Conservation (phyloP, 495 filamentous ascomycete species). For the Penicillium soppii region DNA sequence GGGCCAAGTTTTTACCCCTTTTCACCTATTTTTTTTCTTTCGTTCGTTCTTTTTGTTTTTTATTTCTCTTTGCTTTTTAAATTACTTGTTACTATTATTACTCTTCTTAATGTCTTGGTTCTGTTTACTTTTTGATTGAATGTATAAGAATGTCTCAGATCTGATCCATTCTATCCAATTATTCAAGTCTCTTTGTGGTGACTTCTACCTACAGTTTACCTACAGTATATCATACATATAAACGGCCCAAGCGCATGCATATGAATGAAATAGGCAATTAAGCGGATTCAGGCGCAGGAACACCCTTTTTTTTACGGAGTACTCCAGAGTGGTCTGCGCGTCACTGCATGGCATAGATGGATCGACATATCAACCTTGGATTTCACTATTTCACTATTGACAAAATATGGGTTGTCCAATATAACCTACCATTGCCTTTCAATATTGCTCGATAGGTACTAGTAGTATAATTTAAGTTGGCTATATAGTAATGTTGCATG, state of each 20-base stretch:
- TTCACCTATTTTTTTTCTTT: not conserved
- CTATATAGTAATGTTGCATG: too few species aligned
- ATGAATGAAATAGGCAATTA: constrained; percentile 3
- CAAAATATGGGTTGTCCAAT: not conserved
- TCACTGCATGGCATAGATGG: constrained; percentile 1
- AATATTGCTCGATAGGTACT: too few species aligned
- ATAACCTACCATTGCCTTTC: too few species aligned
- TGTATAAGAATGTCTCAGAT: not conserved
- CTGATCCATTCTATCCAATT: not conserved
- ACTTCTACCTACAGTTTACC: not conserved
- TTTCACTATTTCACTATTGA: not conserved
- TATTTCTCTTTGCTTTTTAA: not conserved
- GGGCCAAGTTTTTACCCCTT: constrained; percentile 6
- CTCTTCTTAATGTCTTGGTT: not conserved
- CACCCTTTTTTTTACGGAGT: not conserved
- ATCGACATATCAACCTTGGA: not conserved
- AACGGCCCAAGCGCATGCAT: constrained; percentile 8
- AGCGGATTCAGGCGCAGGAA: not conserved
- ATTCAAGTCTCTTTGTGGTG: not conserved
- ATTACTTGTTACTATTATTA: not conserved
- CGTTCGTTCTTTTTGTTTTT: not conserved
- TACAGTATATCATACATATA: not conserved
- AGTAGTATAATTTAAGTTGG: too few species aligned
- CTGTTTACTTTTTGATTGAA: not conserved
- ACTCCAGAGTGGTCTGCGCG: constrained; percentile 2